Evolutionary conservation across 164 flowering plant species (phyloP).

Genomic region (Stephania cephalantha): DNA sequence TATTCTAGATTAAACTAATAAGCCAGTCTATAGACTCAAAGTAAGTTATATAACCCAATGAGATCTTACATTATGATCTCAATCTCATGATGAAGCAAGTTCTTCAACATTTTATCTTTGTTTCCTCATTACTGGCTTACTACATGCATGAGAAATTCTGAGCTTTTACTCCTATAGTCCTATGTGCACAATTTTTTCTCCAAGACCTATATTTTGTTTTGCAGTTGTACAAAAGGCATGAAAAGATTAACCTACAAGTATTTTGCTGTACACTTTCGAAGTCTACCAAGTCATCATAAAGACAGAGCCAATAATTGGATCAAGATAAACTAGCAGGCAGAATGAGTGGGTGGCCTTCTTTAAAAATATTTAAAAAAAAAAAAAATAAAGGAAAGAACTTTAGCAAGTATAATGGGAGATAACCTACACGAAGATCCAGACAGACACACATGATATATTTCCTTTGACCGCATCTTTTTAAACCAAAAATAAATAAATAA

Average conservation of each 20-base stretch:
- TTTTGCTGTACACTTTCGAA: not conserved
- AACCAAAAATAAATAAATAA: not conserved
- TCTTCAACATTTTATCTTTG: not conserved
- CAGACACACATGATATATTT: not conserved
- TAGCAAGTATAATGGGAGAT: not conserved
- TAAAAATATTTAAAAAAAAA: not conserved
- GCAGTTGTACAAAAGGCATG: not conserved
- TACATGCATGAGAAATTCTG: not conserved
- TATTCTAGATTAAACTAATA: not conserved
- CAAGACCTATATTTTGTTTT: not conserved
- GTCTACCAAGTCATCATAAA: not conserved
- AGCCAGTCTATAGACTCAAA: not conserved
- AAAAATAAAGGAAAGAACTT: not conserved
- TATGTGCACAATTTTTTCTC: not conserved
- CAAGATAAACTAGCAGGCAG: not conserved
- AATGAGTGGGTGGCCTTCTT: not conserved
- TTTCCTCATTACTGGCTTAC: not conserved
- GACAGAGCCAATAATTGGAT: not conserved
- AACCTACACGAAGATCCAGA: not conserved
- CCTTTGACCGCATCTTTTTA: not conserved
- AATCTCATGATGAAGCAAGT: not conserved
- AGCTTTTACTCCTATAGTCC: not conserved
- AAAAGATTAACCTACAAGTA: not conserved
- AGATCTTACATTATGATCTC: not conserved
- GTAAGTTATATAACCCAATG: not conserved